Evolutionary conservation across 1,284 basidiomycete genomes (phyloP).

Genomic region (Malassezia equina): DNA sequence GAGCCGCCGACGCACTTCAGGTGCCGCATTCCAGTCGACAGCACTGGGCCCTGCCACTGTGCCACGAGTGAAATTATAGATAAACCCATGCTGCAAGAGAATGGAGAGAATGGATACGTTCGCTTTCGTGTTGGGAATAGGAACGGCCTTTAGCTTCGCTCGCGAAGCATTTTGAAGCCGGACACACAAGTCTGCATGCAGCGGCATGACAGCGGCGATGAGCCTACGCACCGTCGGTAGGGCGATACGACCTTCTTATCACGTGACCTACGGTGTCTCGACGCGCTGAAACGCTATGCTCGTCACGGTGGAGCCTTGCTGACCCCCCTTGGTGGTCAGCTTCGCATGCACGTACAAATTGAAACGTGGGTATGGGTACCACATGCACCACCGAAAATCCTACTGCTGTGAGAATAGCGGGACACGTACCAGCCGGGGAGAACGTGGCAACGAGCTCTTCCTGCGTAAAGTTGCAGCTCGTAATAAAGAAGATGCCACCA

Average conservation of each 20-base stretch:
- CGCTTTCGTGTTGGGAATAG: slow-evolving; percentile 67
- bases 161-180: slow-evolving; percentile 78
- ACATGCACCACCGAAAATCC: slow-evolving; percentile 32
- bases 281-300: slow-evolving; percentile 24
- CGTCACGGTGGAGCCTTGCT: slow-evolving; percentile 30
- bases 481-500: slow-evolving; percentile 69
- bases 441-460: slow-evolving; percentile 63
- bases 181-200: slow-evolving; percentile 66
- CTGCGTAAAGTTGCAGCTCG: slow-evolving; percentile 76
- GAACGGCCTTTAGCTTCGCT: slow-evolving; percentile 63
- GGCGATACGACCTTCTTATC: neutral
- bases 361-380: slow-evolving; percentile 33
- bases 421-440: slow-evolving; percentile 19
- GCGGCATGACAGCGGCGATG: slow-evolving; percentile 32
- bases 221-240: neutral
- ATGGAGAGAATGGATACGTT: slow-evolving; percentile 73
- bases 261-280: slow-evolving; percentile 14
- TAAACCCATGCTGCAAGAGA: slow-evolving; percentile 73
- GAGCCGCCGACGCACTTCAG: slow-evolving; percentile 51
- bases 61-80: slow-evolving; percentile 68
- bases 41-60: slow-evolving; percentile 62
- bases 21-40: slow-evolving; percentile 54
- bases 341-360: slow-evolving; percentile 20
- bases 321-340: slow-evolving; percentile 20
- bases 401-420: neutral